Percentiles rank a stretch among this genome's conserved stretches.
Conservation (phyloP, 257 asterid species). For the Anisodus tanguticus region DNA sequence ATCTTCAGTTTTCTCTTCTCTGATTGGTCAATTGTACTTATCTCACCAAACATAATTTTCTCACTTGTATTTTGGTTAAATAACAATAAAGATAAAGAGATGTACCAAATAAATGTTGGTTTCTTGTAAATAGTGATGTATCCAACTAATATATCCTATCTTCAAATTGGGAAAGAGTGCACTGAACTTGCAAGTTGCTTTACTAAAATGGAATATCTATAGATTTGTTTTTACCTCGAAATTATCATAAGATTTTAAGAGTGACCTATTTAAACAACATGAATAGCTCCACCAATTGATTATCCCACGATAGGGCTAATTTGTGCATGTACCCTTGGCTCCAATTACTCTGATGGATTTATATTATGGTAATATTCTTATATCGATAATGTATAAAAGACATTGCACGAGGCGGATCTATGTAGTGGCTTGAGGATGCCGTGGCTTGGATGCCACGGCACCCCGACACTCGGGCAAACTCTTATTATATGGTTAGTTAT, state of each 20-base stretch:
- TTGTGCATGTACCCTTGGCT: neutral
- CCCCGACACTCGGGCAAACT: no score
- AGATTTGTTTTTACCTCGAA: neutral
- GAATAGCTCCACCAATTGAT: neutral
- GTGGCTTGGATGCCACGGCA: no score
- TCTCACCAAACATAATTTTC: neutral
- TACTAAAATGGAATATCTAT: neutral
- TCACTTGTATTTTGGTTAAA: neutral
- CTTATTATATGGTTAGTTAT: no score
- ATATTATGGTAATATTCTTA: neutral
- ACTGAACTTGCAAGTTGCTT: neutral
- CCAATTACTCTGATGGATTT: neutral
- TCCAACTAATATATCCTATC: slow-evolving; percentile 24
- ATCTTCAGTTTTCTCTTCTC: neutral
- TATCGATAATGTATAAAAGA: no score
- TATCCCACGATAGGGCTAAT: neutral
- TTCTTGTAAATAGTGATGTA: slow-evolving; percentile 17
- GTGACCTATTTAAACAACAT: neutral
- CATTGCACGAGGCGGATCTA: no score
- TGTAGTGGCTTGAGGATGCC: no score
- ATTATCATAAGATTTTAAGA: neutral
- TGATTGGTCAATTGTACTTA: neutral
- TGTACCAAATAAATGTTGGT: neutral
- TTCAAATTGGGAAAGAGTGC: neutral
- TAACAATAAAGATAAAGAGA: neutral